Base-by-base conservation (phyloP, 495 filamentous ascomycete species). In the Saxophila tyrrhenica region DNA sequence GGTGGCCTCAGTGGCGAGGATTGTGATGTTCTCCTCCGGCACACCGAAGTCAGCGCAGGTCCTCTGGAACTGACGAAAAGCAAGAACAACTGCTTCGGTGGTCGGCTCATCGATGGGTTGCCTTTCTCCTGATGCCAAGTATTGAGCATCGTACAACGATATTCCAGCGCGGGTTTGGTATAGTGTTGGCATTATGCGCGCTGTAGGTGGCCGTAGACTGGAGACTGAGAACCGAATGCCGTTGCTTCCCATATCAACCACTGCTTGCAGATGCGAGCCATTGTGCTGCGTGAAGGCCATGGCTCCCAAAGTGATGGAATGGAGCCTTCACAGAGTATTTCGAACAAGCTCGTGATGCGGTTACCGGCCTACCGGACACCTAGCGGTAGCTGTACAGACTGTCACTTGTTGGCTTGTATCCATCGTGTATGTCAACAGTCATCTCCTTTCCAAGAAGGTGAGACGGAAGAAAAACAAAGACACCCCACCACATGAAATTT, bases 141-240 rank as follows among this genome's bases (percentile, higher is more conserved):
- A 76, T 38, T 91, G 82, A 1, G 87, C 89, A 59, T 95, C 88
- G 69, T 94, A 95, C n/a, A 95, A 73, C 0, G 89, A 94, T 60
- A 96, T 87, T 46, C 78, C 79, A 20, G 79, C 78, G 7, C 90
- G 82, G 61, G 89, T 83, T 56, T 80, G 79, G 65, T 87, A 92
- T 50, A 94, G 56, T 32, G 84, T 89, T 17, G 76, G 84, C 24
- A 94, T 75, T 25, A 89, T 77, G 15, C 90, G 82, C 16, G 83
- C 72, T 2, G 72, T 79, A 1, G 83, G 79, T 8, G 82, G 79
- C 1, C 82, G 76, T 25, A 95, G 76, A 52, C 87, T 79, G 9
- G 89, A 85, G 55, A 96, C 88, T 9, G 86, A 91, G 72, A 94
- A 94, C 43, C 90, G 89, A 60, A 96, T 91, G 56, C 89, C 90